These are phyloP conservation scores for Fusarium tricinctum DNA, from an alignment of 2,329 filamentous ascomycete species.

Conservation along the genomic window DNA sequence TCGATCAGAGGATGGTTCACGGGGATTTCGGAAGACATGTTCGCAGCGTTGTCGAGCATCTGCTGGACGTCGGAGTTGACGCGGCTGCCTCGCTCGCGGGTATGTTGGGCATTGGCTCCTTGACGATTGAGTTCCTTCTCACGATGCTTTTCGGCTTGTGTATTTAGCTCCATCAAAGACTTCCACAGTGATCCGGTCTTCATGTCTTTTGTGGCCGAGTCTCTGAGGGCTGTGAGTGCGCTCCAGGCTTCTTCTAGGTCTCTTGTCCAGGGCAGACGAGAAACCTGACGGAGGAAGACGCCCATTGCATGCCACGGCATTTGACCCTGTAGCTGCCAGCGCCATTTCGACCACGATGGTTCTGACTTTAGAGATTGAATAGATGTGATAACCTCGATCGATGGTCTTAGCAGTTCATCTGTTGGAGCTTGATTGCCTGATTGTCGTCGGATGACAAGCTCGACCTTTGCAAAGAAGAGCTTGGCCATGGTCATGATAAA, in stretches of 20 bases:
- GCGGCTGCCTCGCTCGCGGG: background rate
- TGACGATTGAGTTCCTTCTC: conserved; percentile 19
- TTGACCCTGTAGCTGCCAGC: conserved; percentile 50
- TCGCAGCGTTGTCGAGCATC: conserved; percentile 7
- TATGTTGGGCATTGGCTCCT: conserved; percentile 11
- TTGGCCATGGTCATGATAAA: conserved; percentile 43
- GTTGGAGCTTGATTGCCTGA: background rate
- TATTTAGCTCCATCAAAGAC: conserved; percentile 29
- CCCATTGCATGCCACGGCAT: conserved; percentile 50
- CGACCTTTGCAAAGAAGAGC: conserved; percentile 50
- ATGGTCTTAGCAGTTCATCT: conserved; percentile 11
- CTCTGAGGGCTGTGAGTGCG: conserved; percentile 19
- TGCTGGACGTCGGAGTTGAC: conserved; percentile 16
- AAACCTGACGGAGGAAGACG: conserved; percentile 43
- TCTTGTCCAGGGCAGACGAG: conserved; percentile 40
- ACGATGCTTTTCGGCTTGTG: conserved; percentile 26
- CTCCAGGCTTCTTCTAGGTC: conserved; percentile 46
- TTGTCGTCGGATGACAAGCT: conserved; percentile 40
- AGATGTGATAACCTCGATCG: conserved; percentile 41
- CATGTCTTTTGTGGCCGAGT: conserved; percentile 10
- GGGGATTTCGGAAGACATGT: conserved; percentile 8
- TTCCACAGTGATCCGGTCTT: conserved; percentile 36
- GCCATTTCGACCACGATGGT: conserved; percentile 46
- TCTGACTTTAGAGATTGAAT: conserved; percentile 42
- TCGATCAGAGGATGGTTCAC: conserved; percentile 24